A percentile compares a stretch with the other conserved stretches of the same genome.
phyloP scores from a whole-genome alignment of 192 early-diverging fungal species.

The Coemansia sp. region DNA sequence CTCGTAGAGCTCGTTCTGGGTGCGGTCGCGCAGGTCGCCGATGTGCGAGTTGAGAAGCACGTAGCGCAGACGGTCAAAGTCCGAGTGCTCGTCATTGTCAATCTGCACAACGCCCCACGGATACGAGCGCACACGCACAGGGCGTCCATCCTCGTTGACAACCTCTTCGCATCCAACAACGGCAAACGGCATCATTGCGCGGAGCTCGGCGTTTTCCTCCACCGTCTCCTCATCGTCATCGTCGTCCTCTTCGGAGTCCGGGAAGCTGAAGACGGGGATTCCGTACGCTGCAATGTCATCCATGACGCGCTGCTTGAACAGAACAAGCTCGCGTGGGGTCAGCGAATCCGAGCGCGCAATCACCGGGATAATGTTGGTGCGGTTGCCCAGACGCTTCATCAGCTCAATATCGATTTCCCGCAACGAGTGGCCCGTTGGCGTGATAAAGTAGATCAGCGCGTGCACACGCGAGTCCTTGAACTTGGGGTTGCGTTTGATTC shows the following conservation, averaged over 20 bases:
- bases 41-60: slow-evolving; percentile 95
- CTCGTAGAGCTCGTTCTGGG: slow-evolving; percentile 93
- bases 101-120: slow-evolving; percentile 97
- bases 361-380: slow-evolving; percentile 96
- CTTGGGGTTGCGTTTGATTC: slow-evolving; percentile 81
- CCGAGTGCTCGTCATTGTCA: slow-evolving; percentile 95
- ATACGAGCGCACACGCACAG: slow-evolving; percentile 90
- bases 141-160: slow-evolving; percentile 78
- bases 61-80: slow-evolving; percentile 93
- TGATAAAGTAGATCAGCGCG: slow-evolving; percentile 96
- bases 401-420: slow-evolving; percentile 95
- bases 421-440: slow-evolving; percentile 94
- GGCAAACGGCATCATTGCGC: slow-evolving; percentile 89
- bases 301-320: slow-evolving; percentile 95
- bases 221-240: slow-evolving; percentile 98
- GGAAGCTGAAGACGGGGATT: slow-evolving; percentile 98
- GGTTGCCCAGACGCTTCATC: slow-evolving; percentile 85
- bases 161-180: slow-evolving; percentile 95
- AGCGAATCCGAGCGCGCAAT: slow-evolving; percentile 93
- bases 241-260: slow-evolving; percentile 92
- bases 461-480: slow-evolving; percentile 97
- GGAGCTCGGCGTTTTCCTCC: slow-evolving; percentile 96
- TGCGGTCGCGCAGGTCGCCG: slow-evolving; percentile 96
- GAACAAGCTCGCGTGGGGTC: slow-evolving; percentile 77
- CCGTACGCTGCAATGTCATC: slow-evolving; percentile 94